Conservation (phyloP, 176 grass and related monocot genomes). For the Phyllostachys edulis region DNA sequence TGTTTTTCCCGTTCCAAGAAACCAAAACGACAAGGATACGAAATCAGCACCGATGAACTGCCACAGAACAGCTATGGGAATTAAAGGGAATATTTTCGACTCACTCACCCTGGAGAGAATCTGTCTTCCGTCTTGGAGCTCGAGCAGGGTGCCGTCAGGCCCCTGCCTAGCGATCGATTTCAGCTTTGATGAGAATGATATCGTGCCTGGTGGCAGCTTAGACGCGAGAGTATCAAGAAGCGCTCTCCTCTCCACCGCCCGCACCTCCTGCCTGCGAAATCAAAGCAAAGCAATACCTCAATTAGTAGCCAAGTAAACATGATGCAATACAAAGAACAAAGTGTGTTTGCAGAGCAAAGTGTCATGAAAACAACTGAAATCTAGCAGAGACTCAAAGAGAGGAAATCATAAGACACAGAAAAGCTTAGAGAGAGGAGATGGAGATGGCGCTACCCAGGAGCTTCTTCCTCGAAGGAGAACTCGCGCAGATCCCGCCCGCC, state of each 20-base stretch:
- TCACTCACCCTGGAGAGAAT: slow-evolving; percentile 54
- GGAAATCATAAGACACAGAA: neutral
- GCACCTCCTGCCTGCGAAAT: slow-evolving; percentile 66
- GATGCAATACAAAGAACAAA: neutral
- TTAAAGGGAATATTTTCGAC: neutral
- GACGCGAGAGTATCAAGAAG: slow-evolving; percentile 79
- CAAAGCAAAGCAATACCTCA: neutral
- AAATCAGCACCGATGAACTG: neutral
- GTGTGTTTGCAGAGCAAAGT: no score
- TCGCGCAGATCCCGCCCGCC: slow-evolving; percentile 66
- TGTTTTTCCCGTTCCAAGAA: neutral
- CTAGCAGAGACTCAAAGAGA: neutral
- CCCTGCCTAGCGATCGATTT: slow-evolving; percentile 58
- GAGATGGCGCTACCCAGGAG: slow-evolving; percentile 53
- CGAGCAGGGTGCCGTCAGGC: slow-evolving; percentile 60
- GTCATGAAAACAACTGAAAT: no score
- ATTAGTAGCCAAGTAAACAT: neutral
- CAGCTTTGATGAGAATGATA: slow-evolving; percentile 77
- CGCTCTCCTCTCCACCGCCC: slow-evolving; percentile 69
- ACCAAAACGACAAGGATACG: neutral
- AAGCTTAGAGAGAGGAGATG: neutral
- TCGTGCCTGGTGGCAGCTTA: slow-evolving; percentile 52
- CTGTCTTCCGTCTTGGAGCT: slow-evolving; percentile 65
- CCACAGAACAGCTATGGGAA: neutral
- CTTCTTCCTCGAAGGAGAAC: slow-evolving; percentile 84